phyloP scores from a whole-genome alignment of 768 basidiomycete genomes.

The Collybia sp. region DNA sequence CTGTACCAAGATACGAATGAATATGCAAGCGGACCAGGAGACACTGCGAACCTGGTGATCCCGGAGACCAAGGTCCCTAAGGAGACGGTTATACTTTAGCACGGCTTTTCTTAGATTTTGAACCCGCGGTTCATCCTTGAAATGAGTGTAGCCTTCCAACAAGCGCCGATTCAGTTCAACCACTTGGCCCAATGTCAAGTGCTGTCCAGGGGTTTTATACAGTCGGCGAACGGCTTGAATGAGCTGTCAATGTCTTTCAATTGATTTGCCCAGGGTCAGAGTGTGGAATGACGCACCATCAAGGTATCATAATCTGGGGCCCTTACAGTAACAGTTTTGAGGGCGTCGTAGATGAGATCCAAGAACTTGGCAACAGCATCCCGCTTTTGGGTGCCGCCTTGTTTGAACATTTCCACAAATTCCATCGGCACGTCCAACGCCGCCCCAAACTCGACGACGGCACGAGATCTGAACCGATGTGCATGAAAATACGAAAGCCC shows the following conservation, averaged over 20 bases:
- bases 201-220: conserved; percentile 92
- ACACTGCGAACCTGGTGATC: conserved; percentile 77
- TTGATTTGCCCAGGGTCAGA: conserved; percentile 5
- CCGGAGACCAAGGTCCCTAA: conserved; percentile 86
- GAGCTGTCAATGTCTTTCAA: conserved; percentile 43
- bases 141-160: conserved; percentile 87
- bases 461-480: conserved; percentile 90
- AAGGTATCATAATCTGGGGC: conserved; percentile 97
- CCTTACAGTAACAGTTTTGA: conserved; percentile 94
- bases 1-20: conserved; percentile 27
- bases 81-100: conserved; percentile 82
- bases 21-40: not conserved
- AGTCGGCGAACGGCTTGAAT: conserved; percentile 93
- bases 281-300: conserved; percentile 57
- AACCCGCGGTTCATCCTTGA: conserved; percentile 89
- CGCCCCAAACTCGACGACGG: conserved; percentile 93
- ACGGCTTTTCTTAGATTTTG: conserved; percentile 77
- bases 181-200: conserved; percentile 91
- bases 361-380: conserved; percentile 88
- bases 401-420: conserved; percentile 84
- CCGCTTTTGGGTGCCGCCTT: conserved; percentile 83
- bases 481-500: conserved; percentile 73
- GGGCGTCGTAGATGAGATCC: conserved; percentile 85
- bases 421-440: conserved; percentile 91
- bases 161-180: conserved; percentile 92